These are phyloP conservation scores for Dendrocalamus latiflorus DNA, from an alignment of 202 grass and related monocot species.

Conservation along the genomic window DNA sequence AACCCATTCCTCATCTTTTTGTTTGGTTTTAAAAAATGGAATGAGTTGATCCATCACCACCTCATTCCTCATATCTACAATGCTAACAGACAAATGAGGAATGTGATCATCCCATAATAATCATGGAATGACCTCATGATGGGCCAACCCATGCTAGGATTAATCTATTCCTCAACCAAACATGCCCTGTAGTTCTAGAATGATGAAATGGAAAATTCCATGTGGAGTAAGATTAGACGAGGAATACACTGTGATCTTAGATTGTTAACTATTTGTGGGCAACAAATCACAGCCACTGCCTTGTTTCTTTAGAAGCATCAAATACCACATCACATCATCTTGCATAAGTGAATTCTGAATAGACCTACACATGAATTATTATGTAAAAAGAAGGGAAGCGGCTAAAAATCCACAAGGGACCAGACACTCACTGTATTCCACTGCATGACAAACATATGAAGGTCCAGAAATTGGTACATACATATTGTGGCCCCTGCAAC, in stretches of 20 bases:
- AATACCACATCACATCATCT: conserved; percentile 5
- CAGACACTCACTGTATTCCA: conserved; percentile 86
- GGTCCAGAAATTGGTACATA: conserved; percentile 97
- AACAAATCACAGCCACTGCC: not conserved
- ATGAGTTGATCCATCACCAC: not conserved
- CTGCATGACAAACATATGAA: conserved; percentile 80
- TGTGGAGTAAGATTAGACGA: not conserved
- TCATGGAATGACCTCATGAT: not conserved
- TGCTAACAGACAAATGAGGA: not conserved
- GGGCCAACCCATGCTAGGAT: not conserved
- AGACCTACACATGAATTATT: not conserved
- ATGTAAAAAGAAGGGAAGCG: conserved; percentile 7
- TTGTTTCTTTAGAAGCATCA: conserved; percentile 14
- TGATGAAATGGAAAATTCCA: conserved; percentile 16
- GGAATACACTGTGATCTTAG: not conserved
- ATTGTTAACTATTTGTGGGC: not conserved
- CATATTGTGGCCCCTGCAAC: conserved; percentile 84
- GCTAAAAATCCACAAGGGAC: conserved; percentile 9
- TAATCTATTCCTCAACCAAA: not conserved
- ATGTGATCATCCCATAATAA: not conserved
- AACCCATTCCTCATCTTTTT: not conserved
- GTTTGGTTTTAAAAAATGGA: not conserved
- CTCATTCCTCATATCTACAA: not conserved
- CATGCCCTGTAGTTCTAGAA: not conserved
- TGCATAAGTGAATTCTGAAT: not conserved